Conservation (phyloP, 805 yeast genomes). For the Komagataella kurtzmanii region DNA sequence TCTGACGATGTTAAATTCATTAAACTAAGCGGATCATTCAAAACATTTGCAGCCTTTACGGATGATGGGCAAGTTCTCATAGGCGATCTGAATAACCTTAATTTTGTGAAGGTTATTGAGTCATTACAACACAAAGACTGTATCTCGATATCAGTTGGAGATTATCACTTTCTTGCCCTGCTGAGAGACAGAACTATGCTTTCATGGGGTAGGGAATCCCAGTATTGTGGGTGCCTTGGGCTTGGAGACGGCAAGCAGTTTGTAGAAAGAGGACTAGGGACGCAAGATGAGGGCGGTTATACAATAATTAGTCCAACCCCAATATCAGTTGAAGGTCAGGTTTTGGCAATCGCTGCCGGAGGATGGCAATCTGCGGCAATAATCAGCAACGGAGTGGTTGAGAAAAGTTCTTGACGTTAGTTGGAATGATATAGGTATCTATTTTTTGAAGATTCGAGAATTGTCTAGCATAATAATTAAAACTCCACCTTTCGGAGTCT, state of each 20-base stretch:
- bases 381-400: conserved; percentile 11
- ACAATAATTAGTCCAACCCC: conserved; percentile 23
- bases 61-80: conserved; percentile 31
- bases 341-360: conserved; percentile 53
- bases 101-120: conserved; percentile 13
- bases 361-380: conserved; percentile 78
- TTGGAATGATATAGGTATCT: background rate
- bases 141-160: conserved; percentile 52
- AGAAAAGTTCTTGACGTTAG: background rate
- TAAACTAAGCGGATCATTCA: conserved; percentile 42
- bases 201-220: conserved; percentile 59
- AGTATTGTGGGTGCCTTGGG: conserved; percentile 59
- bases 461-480: background rate
- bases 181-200: conserved; percentile 39
- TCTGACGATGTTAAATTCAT: conserved; percentile 21
- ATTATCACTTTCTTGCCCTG: conserved; percentile 58
- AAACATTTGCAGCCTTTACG: conserved; percentile 40
- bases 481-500: background rate
- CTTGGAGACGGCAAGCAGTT: conserved; percentile 24
- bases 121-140: conserved; percentile 35
- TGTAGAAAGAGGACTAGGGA: conserved; percentile 1
- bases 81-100: conserved; percentile 17
- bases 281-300: conserved; percentile 2
- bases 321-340: conserved; percentile 25
- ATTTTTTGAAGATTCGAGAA: background rate